These are phyloP conservation scores for Babesia ovis DNA, from an alignment of 169 alveolate genomes.

Conservation along the genomic window DNA sequence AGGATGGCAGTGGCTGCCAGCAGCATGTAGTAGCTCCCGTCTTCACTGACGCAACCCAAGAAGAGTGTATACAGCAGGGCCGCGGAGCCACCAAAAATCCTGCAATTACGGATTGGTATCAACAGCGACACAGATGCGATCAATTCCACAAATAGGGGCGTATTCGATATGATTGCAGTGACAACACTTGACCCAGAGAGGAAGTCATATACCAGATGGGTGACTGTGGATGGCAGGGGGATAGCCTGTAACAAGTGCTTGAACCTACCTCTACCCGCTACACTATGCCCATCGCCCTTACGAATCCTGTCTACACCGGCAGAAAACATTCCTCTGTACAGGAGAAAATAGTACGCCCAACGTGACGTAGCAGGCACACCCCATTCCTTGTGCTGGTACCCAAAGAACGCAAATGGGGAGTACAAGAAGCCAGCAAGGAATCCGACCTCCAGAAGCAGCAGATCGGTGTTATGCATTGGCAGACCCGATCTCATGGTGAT, in stretches of 20 bases:
- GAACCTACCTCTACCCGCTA: constrained; percentile 1
- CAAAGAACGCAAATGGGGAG: constrained; percentile 55
- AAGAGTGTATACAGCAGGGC: constrained; percentile 31
- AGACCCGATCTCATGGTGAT: constrained; percentile 24
- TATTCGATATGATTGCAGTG: constrained; percentile 4
- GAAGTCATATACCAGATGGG: neutral
- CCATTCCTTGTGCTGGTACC: constrained; percentile 18
- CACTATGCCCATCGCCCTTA: neutral
- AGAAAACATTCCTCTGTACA: constrained; percentile 45
- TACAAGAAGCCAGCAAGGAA: constrained; percentile 48
- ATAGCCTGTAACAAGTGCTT: constrained; percentile 37
- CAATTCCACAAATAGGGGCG: constrained; percentile 34
- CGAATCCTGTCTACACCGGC: constrained; percentile 43
- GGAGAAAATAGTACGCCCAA: constrained; percentile 54
- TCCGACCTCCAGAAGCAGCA: constrained; percentile 60
- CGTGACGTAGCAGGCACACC: constrained; percentile 27
- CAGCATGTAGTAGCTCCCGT: constrained; percentile 50
- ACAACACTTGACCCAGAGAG: neutral
- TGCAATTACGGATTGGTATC: constrained; percentile 39
- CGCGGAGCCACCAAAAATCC: constrained; percentile 37
- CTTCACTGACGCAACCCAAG: constrained; percentile 38
- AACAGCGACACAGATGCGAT: constrained; percentile 42
- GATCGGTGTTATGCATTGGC: constrained; percentile 42
- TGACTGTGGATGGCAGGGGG: constrained; percentile 50
- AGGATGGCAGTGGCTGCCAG: constrained; percentile 33